Conservation (phyloP, 495 filamentous ascomycete species). For the Parachaetomium inaequale region DNA sequence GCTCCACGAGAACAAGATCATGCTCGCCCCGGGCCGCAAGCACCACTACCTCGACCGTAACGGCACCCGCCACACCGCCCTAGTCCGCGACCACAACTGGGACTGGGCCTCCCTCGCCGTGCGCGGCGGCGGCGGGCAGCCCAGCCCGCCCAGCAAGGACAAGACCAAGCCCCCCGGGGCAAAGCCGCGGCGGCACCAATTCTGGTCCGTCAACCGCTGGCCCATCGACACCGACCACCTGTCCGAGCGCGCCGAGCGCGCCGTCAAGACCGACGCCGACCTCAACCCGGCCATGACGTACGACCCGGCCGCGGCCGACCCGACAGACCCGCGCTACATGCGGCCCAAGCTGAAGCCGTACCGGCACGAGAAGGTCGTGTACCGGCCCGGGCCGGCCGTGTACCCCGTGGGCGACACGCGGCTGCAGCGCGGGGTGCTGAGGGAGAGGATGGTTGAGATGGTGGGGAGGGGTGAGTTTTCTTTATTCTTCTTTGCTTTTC, state of each 20-base stretch:
- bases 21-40: slow-evolving; percentile 25
- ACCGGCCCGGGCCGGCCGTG: slow-evolving; percentile 18
- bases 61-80: background rate
- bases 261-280: slow-evolving; percentile 3
- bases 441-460: slow-evolving; percentile 16
- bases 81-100: slow-evolving; percentile 25
- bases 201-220: slow-evolving; percentile 30
- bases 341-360: slow-evolving; percentile 23
- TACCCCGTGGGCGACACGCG: slow-evolving; percentile 30
- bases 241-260: background rate
- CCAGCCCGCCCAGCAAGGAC: background rate
- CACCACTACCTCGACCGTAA: background rate
- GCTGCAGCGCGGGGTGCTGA: slow-evolving; percentile 20
- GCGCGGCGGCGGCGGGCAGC: background rate
- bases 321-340: slow-evolving; percentile 16
- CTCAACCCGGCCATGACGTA: slow-evolving; percentile 19
- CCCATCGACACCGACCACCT: slow-evolving; percentile 18
- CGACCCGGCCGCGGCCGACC: slow-evolving; percentile 21
- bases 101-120: slow-evolving; percentile 19
- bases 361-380: slow-evolving; percentile 19
- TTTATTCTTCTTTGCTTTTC: background rate
- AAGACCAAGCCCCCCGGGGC: background rate
- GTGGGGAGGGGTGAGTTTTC: slow-evolving; percentile 18
- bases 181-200: slow-evolving; percentile 7
- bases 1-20: slow-evolving; percentile 23